Percentiles rank a stretch among this genome's conserved stretches.
Evolutionary conservation across 1,139 yeast genomes (phyloP).

Genomic region (Tardiomyces depauwii): DNA sequence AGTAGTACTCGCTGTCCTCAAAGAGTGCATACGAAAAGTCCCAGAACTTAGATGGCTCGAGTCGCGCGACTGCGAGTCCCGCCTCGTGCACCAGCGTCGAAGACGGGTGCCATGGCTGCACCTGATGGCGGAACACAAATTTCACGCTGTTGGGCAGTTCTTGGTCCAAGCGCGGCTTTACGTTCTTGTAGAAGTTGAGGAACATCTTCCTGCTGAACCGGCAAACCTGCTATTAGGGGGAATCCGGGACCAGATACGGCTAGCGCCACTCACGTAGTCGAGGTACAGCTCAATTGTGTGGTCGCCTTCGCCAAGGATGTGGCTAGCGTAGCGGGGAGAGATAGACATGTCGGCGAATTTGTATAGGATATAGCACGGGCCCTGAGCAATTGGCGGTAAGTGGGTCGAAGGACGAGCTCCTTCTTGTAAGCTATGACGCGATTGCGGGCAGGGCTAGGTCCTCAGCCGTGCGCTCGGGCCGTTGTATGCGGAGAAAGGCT

Average conservation of each 20-base stretch:
- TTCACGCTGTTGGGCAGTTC: constrained; percentile 42
- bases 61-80: constrained; percentile 52
- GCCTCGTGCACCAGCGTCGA: constrained; percentile 63
- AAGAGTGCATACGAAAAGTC: constrained; percentile 46
- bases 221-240: constrained; percentile 30
- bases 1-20: constrained; percentile 32
- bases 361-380: too few relatives aligned
- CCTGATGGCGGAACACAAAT: constrained; percentile 42
- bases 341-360: neutral
- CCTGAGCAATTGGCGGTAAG: too few relatives aligned
- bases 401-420: too few relatives aligned
- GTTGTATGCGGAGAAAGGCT: too few relatives aligned
- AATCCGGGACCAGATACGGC: neutral
- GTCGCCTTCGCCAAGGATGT: neutral
- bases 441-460: too few relatives aligned
- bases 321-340: neutral
- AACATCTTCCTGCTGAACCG: constrained; percentile 61
- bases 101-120: constrained; percentile 83
- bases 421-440: too few relatives aligned
- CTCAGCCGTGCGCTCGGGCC: too few relatives aligned
- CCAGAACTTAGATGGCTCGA: constrained; percentile 56
- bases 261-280: constrained; percentile 38
- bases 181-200: constrained; percentile 39
- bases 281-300: constrained; percentile 42
- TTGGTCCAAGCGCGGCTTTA: constrained; percentile 43